Evolutionary conservation across 2,329 filamentous ascomycete species (phyloP), one percentile per base, ranked within the genome.

Genomic region (Tolypocladium cylindrosporum): DNA sequence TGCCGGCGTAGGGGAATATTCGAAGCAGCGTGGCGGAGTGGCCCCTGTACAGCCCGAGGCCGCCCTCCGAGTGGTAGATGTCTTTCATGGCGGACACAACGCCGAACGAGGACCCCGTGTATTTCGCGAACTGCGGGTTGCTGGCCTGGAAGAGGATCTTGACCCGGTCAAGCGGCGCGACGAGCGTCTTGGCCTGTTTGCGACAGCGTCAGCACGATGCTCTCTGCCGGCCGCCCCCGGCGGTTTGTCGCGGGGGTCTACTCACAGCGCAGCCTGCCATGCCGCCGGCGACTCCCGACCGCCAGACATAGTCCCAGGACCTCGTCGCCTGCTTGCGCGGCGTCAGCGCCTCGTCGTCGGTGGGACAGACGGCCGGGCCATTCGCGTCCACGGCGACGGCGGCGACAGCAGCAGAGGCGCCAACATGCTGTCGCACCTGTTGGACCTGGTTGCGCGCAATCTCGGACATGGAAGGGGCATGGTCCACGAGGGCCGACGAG

Each of bases 61-160:
- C 63, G 42, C 94, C 94, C 61, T 95, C 89, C 52, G 84, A 78
- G 31, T 72, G 75, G 66, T 94, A 90, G 62, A 99, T 97, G 66
- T 92, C 89, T 64, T 83, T 82, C 73, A 97, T 88, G 34, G 94
- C 92, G 21, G 81, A 81, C n/a, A 84, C 82, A 24, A 96, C 85
- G 54, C 94, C 94, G 58, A 84, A 82, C 89, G 92, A 97, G 48
- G 88, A 91, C 45, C 91, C 90, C 1, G 90, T 86, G 71, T 97
- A 99, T 75, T 96, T 96, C 57, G 88, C 83, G 71, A 96, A 99
- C 65, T 94, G 88, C 3, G 94, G 94, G 68, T 94, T 97, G 68
- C 89, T 91, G 56, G 94, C 89, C 72, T 99, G 94, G 76, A 99
- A 97, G 48, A 99, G 88, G 69, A 99, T 99, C 76, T 99, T 99